Percentiles rank a stretch among this genome's conserved stretches.
Evolutionary conservation across 805 yeast species (phyloP).

Genomic region (Lachancea fermentati): DNA sequence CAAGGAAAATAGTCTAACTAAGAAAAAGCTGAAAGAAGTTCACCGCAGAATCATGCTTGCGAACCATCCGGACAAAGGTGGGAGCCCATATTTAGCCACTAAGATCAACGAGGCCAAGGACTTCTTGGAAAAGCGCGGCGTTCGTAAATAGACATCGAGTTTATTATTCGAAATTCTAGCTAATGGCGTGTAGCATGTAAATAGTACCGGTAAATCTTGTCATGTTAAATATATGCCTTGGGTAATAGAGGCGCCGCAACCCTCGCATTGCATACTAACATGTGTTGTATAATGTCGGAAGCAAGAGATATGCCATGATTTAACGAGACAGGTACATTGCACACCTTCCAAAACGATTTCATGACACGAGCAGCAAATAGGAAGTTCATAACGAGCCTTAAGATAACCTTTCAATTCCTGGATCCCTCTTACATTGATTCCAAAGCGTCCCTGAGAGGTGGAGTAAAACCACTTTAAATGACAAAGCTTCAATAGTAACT

Average conservation of each 20-base stretch:
- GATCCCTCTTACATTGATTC: conserved; percentile 22
- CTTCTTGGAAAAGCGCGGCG: conserved; percentile 30
- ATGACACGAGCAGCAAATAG: conserved; percentile 20
- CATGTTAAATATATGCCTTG: conserved; percentile 22
- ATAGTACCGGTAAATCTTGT: background rate
- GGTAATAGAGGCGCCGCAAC: conserved; percentile 12
- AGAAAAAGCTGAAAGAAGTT: conserved; percentile 68
- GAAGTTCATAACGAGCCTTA: conserved; percentile 14
- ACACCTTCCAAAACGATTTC: conserved; percentile 24
- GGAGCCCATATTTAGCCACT: conserved; percentile 83
- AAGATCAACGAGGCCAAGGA: conserved; percentile 90
- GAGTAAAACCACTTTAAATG: conserved; percentile 27
- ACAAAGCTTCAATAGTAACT: conserved; percentile 16
- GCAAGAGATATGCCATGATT: conserved; percentile 30
- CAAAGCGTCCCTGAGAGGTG: conserved; percentile 19
- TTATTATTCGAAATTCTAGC: background rate
- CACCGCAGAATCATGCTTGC: conserved; percentile 86
- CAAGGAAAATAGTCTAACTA: conserved; percentile 57
- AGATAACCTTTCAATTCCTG: conserved; percentile 26
- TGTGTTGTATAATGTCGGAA: conserved; percentile 27
- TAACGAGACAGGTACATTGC: conserved; percentile 15
- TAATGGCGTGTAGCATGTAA: background rate
- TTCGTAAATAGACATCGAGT: conserved; percentile 13
- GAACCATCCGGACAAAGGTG: conserved; percentile 94
- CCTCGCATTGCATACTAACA: conserved; percentile 18